A percentile compares a stretch with the other conserved stretches of the same genome.
Evolutionary conservation across 2,329 filamentous ascomycete genomes (phyloP).

Genomic region (Hypoxylon sp.): DNA sequence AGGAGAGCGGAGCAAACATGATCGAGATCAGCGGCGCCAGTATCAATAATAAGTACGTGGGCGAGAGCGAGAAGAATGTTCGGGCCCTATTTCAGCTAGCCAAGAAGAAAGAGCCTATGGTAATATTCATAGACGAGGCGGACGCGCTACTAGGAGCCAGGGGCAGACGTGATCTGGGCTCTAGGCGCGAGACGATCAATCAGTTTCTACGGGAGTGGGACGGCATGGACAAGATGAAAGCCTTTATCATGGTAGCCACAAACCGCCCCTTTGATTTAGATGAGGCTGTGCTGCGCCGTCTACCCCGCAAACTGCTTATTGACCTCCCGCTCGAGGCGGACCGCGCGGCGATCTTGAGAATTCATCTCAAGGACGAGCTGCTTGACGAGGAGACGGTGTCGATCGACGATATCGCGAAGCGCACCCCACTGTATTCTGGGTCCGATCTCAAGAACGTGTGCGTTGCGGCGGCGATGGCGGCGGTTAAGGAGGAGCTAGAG

Average conservation of each 20-base stretch:
- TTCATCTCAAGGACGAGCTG: conserved; percentile 78
- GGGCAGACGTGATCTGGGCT: conserved; percentile 75
- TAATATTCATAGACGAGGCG: conserved; percentile 97
- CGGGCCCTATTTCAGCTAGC: conserved; percentile 92
- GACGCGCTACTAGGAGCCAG: conserved; percentile 91
- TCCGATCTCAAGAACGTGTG: conserved; percentile 88
- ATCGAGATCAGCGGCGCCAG: conserved; percentile 92
- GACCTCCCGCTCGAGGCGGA: conserved; percentile 79
- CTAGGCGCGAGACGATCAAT: conserved; percentile 91
- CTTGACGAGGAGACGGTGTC: conserved; percentile 72
- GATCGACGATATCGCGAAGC: conserved; percentile 73
- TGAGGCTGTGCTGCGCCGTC: conserved; percentile 83
- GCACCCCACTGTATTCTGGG: conserved; percentile 84
- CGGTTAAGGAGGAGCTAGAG: conserved; percentile 79
- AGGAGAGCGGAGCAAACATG: conserved; percentile 77
- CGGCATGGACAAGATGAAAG: conserved; percentile 83
- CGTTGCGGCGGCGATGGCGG: conserved; percentile 83
- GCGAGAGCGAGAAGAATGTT: conserved; percentile 96
- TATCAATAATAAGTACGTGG: conserved; percentile 96
- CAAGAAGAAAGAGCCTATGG: conserved; percentile 89
- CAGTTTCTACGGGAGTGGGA: conserved; percentile 98
- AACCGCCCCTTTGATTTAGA: conserved; percentile 97
- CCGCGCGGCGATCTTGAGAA: conserved; percentile 76
- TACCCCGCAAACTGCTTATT: conserved; percentile 80
- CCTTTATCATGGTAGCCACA: conserved; percentile 98